Evolutionary conservation across 2,329 filamentous ascomycete species (phyloP).

Genomic region (Juglanconis oblonga): DNA sequence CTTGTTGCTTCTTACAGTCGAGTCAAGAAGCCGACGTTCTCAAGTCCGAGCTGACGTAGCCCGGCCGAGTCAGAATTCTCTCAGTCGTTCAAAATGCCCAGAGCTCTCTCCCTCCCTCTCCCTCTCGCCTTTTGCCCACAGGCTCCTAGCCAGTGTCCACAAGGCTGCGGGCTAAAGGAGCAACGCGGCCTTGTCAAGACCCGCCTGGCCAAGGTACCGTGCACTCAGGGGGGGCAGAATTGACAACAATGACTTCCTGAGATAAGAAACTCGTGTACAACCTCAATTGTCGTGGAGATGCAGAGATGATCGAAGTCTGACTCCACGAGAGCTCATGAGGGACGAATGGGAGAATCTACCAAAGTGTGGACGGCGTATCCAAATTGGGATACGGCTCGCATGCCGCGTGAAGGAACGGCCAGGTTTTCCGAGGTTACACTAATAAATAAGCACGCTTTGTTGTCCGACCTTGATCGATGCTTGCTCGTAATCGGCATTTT

Average conservation of each 20-base stretch:
- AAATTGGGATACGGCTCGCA: conserved; percentile 2
- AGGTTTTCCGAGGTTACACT: not conserved
- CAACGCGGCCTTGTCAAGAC: not conserved
- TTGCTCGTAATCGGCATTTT: not conserved
- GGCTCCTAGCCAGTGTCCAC: not conserved
- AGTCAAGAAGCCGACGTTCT: not conserved
- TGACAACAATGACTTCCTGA: conserved; percentile 12
- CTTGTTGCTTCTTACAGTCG: not conserved
- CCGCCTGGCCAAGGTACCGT: conserved; percentile 3
- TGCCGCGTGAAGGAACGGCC: conserved; percentile 1
- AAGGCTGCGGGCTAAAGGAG: not conserved
- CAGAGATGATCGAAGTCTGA: not conserved
- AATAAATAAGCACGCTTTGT: conserved; percentile 1
- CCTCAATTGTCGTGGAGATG: conserved; percentile 8
- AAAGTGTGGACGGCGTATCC: not conserved
- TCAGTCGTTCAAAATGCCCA: not conserved
- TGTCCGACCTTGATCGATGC: not conserved
- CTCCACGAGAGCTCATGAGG: not conserved
- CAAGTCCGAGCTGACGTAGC: not conserved
- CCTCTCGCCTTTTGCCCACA: not conserved
- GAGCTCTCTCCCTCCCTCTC: not conserved
- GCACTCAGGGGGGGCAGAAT: conserved; percentile 9
- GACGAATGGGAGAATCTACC: not conserved
- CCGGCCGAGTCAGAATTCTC: conserved; percentile 10
- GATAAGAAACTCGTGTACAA: not conserved